These are phyloP conservation scores for Pilasporangium apinafurcum DNA, from an alignment of 352 stramenopile species.

Conservation along the genomic window DNA sequence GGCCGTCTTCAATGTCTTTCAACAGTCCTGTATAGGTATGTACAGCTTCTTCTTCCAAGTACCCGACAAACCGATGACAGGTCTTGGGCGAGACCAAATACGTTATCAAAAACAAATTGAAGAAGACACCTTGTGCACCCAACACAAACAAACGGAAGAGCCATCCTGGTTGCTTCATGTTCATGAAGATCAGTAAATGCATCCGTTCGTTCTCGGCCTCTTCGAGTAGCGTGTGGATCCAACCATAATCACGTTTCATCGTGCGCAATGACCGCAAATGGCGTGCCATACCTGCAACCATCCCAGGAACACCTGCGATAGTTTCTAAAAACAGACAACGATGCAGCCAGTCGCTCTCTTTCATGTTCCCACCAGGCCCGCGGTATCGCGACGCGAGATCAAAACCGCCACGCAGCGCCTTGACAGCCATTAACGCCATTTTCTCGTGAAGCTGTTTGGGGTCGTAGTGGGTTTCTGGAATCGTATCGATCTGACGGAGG, in stretches of 20 bases:
- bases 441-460: conserved; percentile 28
- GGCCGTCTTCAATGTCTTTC: conserved; percentile 79
- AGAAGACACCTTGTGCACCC: conserved; percentile 80
- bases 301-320: conserved; percentile 59
- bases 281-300: conserved; percentile 56
- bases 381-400: conserved; percentile 45
- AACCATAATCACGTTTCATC: conserved; percentile 81
- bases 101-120: conserved; percentile 71
- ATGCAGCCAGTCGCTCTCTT: conserved; percentile 50
- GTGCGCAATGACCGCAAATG: conserved; percentile 78
- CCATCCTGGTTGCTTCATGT: conserved; percentile 78
- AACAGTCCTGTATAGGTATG: conserved; percentile 91
- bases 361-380: conserved; percentile 44
- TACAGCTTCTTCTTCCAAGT: conserved; percentile 91
- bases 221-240: conserved; percentile 88
- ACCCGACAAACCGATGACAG: conserved; percentile 90
- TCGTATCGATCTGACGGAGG: conserved; percentile 20
- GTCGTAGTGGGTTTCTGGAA: conserved; percentile 26
- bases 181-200: conserved; percentile 89
- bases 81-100: conserved; percentile 86
- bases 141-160: conserved; percentile 75
- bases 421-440: conserved; percentile 27
- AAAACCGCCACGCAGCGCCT: conserved; percentile 35
- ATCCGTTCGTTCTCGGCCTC: conserved; percentile 93
- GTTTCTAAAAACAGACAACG: conserved; percentile 78